Evolutionary conservation across 2,329 filamentous ascomycete genomes (phyloP).

Genomic region (Arthrinium puccinioides): DNA sequence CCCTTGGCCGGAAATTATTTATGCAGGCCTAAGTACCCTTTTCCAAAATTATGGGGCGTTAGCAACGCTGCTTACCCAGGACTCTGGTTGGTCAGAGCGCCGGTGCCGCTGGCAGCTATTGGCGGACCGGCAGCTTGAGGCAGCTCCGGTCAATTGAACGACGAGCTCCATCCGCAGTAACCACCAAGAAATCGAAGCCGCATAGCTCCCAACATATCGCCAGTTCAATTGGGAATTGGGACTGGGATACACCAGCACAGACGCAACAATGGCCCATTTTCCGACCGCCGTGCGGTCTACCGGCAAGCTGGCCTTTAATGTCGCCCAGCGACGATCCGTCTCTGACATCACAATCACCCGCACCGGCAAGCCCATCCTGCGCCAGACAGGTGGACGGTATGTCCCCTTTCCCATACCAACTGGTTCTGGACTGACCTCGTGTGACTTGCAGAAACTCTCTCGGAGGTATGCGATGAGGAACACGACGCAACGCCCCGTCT

Average conservation of each 20-base stretch:
- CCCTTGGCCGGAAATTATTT: too few species aligned
- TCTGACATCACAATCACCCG: slow-evolving; percentile 90
- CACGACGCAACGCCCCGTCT: not conserved
- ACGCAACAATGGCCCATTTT: slow-evolving; percentile 45
- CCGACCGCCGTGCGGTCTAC: slow-evolving; percentile 49
- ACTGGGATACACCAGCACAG: slow-evolving; percentile 18
- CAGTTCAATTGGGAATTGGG: slow-evolving; percentile 19
- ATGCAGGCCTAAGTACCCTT: too few species aligned
- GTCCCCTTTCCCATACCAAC: slow-evolving; percentile 17
- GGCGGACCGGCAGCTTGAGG: slow-evolving; percentile 5
- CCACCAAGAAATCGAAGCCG: slow-evolving; percentile 2
- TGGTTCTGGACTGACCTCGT: slow-evolving; percentile 12
- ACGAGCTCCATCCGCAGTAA: slow-evolving; percentile 4
- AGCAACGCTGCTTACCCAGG: too few species aligned
- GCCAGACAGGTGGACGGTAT: slow-evolving; percentile 83
- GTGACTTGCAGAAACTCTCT: slow-evolving; percentile 60
- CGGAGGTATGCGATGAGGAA: slow-evolving; percentile 56
- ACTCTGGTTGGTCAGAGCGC: too few species aligned
- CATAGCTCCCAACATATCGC: slow-evolving; percentile 8
- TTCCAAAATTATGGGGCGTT: too few species aligned
- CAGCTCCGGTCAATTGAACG: slow-evolving; percentile 1
- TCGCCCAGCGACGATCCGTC: slow-evolving; percentile 44
- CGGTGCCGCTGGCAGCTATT: too few species aligned
- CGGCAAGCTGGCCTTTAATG: slow-evolving; percentile 36
- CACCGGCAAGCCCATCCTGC: slow-evolving; percentile 92